phyloP scores from a whole-genome alignment of 257 asterid genomes.

The Pogostemon cablin region DNA sequence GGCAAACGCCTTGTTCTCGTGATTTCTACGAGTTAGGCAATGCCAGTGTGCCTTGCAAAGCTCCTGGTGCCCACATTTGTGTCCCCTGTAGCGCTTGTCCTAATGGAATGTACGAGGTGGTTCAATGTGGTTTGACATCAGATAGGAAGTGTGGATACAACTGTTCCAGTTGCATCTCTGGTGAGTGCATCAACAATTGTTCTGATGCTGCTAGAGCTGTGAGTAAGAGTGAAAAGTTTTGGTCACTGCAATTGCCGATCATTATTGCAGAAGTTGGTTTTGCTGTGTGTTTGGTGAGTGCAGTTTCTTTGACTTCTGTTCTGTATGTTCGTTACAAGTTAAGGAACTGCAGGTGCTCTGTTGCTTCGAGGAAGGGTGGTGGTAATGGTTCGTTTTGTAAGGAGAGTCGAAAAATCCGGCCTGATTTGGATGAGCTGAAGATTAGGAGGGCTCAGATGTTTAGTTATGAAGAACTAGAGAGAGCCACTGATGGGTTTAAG shows the following conservation, averaged over 20 bases:
- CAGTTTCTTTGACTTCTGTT: constrained; percentile 55
- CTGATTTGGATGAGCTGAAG: constrained; percentile 70
- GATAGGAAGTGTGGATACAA: constrained; percentile 72
- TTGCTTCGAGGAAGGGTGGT: constrained; percentile 37
- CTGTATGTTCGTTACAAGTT: constrained; percentile 68
- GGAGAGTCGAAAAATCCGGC: constrained; percentile 56
- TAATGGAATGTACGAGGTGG: constrained; percentile 60
- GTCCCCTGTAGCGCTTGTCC: constrained; percentile 85
- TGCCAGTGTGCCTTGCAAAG: constrained; percentile 57
- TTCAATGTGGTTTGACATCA: constrained; percentile 48
- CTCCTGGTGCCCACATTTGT: constrained; percentile 63
- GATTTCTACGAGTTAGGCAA: constrained; percentile 62
- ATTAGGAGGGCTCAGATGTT: constrained; percentile 82
- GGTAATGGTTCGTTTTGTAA: constrained; percentile 44
- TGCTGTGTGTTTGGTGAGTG: constrained; percentile 68
- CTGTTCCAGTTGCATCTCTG: constrained; percentile 66
- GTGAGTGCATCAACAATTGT: constrained; percentile 62
- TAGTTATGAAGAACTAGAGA: constrained; percentile 71
- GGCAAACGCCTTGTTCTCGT: constrained; percentile 49
- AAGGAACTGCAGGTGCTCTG: constrained; percentile 75
- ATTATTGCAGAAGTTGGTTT: constrained; percentile 73
- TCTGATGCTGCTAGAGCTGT: constrained; percentile 34
- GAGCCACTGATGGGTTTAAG: constrained; percentile 70
- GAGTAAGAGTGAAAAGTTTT: constrained; percentile 49
- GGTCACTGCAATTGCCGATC: constrained; percentile 78